Evolutionary conservation across 768 basidiomycete genomes (phyloP).

Genomic region (Tylopilus felleus): DNA sequence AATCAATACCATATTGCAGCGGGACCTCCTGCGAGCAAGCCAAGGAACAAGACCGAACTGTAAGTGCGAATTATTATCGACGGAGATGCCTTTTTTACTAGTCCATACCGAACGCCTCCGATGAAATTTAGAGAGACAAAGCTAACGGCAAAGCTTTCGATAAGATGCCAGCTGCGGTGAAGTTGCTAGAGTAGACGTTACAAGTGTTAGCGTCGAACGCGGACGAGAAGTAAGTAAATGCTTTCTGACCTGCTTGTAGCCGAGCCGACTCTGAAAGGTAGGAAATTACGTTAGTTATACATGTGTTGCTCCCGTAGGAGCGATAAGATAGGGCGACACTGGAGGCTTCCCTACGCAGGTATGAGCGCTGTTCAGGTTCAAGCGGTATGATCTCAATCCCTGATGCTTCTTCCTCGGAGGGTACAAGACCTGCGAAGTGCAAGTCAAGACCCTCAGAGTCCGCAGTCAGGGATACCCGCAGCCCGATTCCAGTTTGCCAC

Average conservation of each 20-base stretch:
- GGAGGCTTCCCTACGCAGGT: conserved; percentile 98
- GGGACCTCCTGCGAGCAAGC: conserved; percentile 81
- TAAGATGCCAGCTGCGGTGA: conserved; percentile 78
- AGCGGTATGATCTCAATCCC: conserved; percentile 97
- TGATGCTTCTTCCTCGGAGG: conserved; percentile 33
- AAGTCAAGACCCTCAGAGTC: conserved; percentile 18
- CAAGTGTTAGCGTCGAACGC: neutral
- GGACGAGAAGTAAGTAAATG: neutral
- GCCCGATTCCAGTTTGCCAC: conserved; percentile 69
- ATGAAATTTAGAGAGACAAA: conserved; percentile 92
- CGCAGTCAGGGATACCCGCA: conserved; percentile 80
- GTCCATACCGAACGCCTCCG: conserved; percentile 69
- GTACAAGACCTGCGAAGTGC: conserved; percentile 6
- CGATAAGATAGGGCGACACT: conserved; percentile 53
- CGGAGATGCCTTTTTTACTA: neutral
- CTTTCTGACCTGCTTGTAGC: conserved; percentile 68
- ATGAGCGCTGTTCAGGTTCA: conserved; percentile 96
- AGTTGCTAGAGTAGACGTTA: conserved; percentile 53
- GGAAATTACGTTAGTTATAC: conserved; percentile 48
- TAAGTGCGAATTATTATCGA: neutral
- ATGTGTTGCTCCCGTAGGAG: conserved; percentile 37
- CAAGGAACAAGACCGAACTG: conserved; percentile 77
- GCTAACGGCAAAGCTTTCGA: conserved; percentile 85
- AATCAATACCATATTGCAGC: conserved; percentile 70
- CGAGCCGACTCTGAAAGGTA: conserved; percentile 57